Evolutionary conservation across 805 yeast genomes (phyloP).

Genomic region (Nakazawaea wyomingensis): DNA sequence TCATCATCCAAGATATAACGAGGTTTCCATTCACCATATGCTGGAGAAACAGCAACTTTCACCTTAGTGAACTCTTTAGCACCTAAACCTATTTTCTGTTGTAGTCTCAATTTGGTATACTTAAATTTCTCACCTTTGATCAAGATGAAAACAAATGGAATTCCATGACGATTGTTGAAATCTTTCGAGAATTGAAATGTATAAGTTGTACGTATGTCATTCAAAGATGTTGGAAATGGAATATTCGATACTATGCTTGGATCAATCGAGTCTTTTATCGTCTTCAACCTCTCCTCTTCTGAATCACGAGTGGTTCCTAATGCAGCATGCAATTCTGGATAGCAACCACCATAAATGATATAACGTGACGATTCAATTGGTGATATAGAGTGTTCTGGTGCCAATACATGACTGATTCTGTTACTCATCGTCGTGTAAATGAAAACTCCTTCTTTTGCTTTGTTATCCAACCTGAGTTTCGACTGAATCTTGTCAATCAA

Average conservation of each 20-base stretch:
- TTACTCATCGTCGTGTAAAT: slow-evolving; percentile 48
- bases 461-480: slow-evolving; percentile 45
- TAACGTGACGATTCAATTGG: slow-evolving; percentile 27
- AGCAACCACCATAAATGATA: slow-evolving; percentile 36
- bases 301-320: slow-evolving; percentile 28
- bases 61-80: slow-evolving; percentile 77
- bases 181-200: slow-evolving; percentile 72
- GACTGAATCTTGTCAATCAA: slow-evolving; percentile 51
- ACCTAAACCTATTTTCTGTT: slow-evolving; percentile 67
- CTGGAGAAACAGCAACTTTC: slow-evolving; percentile 52
- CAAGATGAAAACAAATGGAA: slow-evolving; percentile 76
- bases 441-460: slow-evolving; percentile 40
- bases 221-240: slow-evolving; percentile 1
- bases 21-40: slow-evolving; percentile 29
- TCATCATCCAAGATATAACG: slow-evolving; percentile 50
- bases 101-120: slow-evolving; percentile 63
- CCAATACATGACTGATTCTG: slow-evolving; percentile 9
- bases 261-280: slow-evolving; percentile 7
- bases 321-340: slow-evolving; percentile 33
- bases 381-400: slow-evolving; percentile 30
- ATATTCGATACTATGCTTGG: not conserved
- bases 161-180: slow-evolving; percentile 63
- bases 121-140: slow-evolving; percentile 60
- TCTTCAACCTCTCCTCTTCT: slow-evolving; percentile 2
- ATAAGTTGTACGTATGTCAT: slow-evolving; percentile 10